Evolutionary conservation across 2,329 filamentous ascomycete genomes (phyloP).

Genomic region (Aspergillus sp.): DNA sequence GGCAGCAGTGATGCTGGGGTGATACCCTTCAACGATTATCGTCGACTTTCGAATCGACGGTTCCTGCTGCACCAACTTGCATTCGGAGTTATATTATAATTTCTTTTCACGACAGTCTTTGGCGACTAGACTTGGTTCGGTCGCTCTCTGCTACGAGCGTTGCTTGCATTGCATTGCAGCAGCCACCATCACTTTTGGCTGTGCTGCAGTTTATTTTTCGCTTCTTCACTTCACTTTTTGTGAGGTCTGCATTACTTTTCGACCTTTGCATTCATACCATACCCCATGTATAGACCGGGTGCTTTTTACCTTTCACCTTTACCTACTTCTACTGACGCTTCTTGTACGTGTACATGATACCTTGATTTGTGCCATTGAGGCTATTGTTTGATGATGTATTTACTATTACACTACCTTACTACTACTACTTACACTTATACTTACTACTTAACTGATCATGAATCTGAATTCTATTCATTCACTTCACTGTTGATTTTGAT

Average conservation of each 20-base stretch:
- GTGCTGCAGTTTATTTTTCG: constrained; percentile 12
- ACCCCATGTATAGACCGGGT: constrained; percentile 31
- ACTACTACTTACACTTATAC: neutral
- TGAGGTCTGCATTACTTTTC: constrained; percentile 14
- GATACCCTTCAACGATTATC: constrained; percentile 3
- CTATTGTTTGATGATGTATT: constrained; percentile 12
- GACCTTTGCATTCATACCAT: constrained; percentile 27
- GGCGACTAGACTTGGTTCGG: constrained; percentile 4
- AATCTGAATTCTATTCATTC: no score
- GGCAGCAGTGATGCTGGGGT: constrained; percentile 43
- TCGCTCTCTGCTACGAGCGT: constrained; percentile 18
- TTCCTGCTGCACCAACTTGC: constrained; percentile 7
- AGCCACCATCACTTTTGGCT: constrained; percentile 14
- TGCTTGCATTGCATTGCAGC: constrained; percentile 16
- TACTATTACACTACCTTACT: constrained; percentile 8
- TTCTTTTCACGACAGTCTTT: constrained; percentile 17
- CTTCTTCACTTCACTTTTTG: constrained; percentile 18
- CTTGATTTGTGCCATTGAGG: constrained; percentile 21
- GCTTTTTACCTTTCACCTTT: neutral
- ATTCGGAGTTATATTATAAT: constrained; percentile 21
- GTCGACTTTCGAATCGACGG: no score
- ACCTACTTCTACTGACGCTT: constrained; percentile 11
- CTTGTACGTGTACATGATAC: constrained; percentile 40
- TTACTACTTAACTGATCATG: neutral
- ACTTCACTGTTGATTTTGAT: no score